Evolutionary conservation across 164 flowering plant species (phyloP), one percentile per base, ranked within the genome.

Genomic region (Aristolochia contorta): DNA sequence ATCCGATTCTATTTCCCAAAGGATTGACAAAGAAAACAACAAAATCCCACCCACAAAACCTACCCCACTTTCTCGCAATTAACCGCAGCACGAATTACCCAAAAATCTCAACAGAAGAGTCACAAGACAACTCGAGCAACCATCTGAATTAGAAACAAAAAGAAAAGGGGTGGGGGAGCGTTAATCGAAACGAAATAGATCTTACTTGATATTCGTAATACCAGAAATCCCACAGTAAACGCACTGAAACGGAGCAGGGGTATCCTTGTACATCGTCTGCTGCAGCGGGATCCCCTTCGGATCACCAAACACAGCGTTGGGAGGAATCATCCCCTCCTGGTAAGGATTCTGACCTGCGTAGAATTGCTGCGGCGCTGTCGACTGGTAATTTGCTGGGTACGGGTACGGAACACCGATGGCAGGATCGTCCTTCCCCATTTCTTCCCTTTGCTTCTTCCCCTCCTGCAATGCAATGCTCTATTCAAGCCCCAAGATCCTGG

Each of bases 201-300:
- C 58, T 16, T 32, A 86, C 97, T 82, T 80, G 78, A 91, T 75
- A 58, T 55, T 50, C 74, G 97, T 80, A 67, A 82, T 27, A 6
- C 80, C 86, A 33, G 91, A 56, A 22, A 54, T 60, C 3, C 88
- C 91, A 45, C 98, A 91, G 75, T 70, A 73, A n/a, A 65, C 66
- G 69, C 97, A 91, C 65, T 66, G 79, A 67, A 91, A 82, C 7
- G 97, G 97, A 50, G 97, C 94, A 8, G 97, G 92, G 45, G 90
- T 91, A 64, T 88, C 97, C 22, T 85, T 72, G 73, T 65, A 88
- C 27, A 91, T 82, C 9, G 97, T 91, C 73, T 91, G 96, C 24
- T 79, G 90, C 46, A 89, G 66, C 21, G 96, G 97, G 33, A 81
- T 71, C 4, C 90, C 91, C 56, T 82, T 84, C 0, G 97, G 97